Conservation (phyloP, 1,284 basidiomycete genomes). For the Sphagnurus paluster region DNA sequence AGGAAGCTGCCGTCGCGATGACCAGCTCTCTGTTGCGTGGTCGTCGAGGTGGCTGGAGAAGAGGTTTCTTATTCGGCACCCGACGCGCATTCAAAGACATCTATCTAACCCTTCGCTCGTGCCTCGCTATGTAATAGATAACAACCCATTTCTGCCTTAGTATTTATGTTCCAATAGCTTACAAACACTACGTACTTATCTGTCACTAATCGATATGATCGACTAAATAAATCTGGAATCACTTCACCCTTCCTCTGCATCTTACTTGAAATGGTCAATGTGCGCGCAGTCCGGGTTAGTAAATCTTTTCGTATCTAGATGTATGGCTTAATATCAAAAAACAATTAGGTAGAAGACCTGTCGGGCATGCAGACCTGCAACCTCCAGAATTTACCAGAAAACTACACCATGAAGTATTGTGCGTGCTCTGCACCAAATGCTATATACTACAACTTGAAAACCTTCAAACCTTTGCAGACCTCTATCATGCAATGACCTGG, state of each 20-base stretch:
- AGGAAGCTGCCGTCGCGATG: not conserved
- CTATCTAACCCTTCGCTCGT: constrained; percentile 5
- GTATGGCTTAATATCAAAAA: not conserved
- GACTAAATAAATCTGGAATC: too few relatives aligned
- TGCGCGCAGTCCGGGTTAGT: constrained; percentile 56
- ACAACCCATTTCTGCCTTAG: too few relatives aligned
- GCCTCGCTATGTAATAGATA: constrained; percentile 6
- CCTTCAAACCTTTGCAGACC: constrained; percentile 73
- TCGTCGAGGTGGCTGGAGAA: constrained; percentile 1
- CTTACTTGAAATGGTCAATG: constrained; percentile 55
- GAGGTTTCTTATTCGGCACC: constrained; percentile 1
- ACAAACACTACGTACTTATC: too few relatives aligned
- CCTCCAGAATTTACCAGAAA: constrained; percentile 91
- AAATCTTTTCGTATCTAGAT: not conserved
- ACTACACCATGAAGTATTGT: constrained; percentile 95
- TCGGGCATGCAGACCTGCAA: constrained; percentile 93
- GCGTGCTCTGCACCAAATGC: too few relatives aligned
- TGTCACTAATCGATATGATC: too few relatives aligned
- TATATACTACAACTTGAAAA: too few relatives aligned
- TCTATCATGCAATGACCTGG: constrained; percentile 97
- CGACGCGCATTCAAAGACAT: constrained; percentile 3
- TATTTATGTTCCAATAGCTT: too few relatives aligned
- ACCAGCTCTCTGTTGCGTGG: not conserved
- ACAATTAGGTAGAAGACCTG: constrained; percentile 43
- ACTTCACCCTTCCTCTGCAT: too few relatives aligned